Percentiles rank a stretch among this genome's conserved stretches.
These are phyloP conservation scores for Venturia pyrina DNA, from an alignment of 2,329 filamentous ascomycete species.

Conservation along the genomic window DNA sequence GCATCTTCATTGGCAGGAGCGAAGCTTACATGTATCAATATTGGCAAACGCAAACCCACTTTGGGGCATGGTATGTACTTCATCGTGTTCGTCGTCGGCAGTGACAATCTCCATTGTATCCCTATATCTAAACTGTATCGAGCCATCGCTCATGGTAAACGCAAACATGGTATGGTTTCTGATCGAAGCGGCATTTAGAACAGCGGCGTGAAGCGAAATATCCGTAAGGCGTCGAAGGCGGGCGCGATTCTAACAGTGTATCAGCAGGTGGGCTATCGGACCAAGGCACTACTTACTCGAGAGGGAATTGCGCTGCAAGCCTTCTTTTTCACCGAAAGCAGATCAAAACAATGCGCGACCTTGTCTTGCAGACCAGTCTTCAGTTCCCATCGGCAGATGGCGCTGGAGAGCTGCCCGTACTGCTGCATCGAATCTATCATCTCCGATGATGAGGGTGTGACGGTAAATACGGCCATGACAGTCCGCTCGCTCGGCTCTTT, in stretches of 20 bases:
- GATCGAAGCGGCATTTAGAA: constrained; percentile 57
- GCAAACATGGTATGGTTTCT: constrained; percentile 64
- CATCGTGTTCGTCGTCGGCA: constrained; percentile 52
- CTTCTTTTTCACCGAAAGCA: constrained; percentile 57
- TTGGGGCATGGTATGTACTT: constrained; percentile 62
- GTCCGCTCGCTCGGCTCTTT: constrained; percentile 44
- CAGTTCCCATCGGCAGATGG: constrained; percentile 76
- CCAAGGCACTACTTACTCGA: constrained; percentile 25
- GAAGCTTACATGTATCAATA: constrained; percentile 41
- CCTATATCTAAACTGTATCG: constrained; percentile 69
- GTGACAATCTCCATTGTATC: constrained; percentile 60
- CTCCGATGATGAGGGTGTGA: constrained; percentile 38
- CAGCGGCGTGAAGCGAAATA: constrained; percentile 56
- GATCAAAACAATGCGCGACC: constrained; percentile 68
- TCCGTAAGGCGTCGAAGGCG: constrained; percentile 51
- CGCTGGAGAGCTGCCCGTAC: constrained; percentile 56
- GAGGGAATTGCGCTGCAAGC: constrained; percentile 27
- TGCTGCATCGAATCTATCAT: constrained; percentile 35
- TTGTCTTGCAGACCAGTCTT: constrained; percentile 49
- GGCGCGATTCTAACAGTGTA: constrained; percentile 25
- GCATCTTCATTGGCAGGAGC: constrained; percentile 11
- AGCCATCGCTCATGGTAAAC: constrained; percentile 69
- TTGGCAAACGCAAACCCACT: constrained; percentile 65
- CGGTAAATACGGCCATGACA: constrained; percentile 64
- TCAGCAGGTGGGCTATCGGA: neutral